Percentiles rank a stretch among this genome's conserved stretches.
Conservation (phyloP, 2,329 filamentous ascomycete species). For the Fusarium brachygibbosum region DNA sequence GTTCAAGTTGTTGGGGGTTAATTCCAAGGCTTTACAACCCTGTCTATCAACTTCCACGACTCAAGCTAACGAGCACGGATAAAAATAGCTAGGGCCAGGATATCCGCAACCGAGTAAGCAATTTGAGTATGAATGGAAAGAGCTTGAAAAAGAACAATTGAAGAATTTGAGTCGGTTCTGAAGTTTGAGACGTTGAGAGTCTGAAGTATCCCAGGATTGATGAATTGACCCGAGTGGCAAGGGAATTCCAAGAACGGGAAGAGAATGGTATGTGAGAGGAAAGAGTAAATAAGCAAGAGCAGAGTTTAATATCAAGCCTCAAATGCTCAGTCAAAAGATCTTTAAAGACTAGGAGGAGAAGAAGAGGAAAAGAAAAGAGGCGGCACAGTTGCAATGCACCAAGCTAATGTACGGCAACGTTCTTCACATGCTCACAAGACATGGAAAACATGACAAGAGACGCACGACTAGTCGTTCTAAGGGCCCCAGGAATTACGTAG, state of each 20-base stretch:
- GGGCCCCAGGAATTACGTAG: conserved; percentile 40
- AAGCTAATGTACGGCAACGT: conserved; percentile 9
- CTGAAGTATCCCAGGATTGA: background rate
- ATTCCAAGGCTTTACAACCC: conserved; percentile 23
- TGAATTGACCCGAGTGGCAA: conserved; percentile 5
- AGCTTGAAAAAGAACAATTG: background rate
- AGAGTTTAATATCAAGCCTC: conserved; percentile 15
- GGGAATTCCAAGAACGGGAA: conserved; percentile 5
- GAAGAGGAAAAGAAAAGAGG: conserved; percentile 8
- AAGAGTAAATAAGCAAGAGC: conserved; percentile 17
- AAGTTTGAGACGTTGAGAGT: background rate
- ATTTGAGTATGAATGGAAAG: background rate
- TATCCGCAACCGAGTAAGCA: conserved; percentile 27
- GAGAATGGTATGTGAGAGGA: background rate
- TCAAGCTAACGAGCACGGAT: conserved; percentile 32
- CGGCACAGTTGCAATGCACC: conserved; percentile 6
- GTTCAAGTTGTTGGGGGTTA: conserved; percentile 26
- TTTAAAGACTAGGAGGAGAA: background rate
- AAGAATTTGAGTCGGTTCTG: background rate
- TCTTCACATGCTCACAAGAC: conserved; percentile 46
- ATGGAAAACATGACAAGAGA: conserved; percentile 6
- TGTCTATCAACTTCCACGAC: conserved; percentile 18
- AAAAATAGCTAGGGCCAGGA: conserved; percentile 34
- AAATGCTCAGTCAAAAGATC: conserved; percentile 11
- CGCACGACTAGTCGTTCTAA: conserved; percentile 19